These are phyloP conservation scores for Collybia nuda DNA, from an alignment of 768 basidiomycete species.

Conservation along the genomic window DNA sequence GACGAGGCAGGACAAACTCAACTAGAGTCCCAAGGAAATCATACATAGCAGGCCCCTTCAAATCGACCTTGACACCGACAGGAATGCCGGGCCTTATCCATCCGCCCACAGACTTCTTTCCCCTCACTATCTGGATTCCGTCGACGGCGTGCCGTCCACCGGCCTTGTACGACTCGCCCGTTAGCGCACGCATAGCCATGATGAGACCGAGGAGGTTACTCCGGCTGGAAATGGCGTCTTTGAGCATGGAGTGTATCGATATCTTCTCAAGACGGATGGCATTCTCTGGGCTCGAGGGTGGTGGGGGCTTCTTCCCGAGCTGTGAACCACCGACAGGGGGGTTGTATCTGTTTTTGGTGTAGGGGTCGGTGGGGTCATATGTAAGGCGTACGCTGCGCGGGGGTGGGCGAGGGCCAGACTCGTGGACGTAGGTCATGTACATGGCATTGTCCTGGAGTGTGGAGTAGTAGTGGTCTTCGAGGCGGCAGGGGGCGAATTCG, in stretches of 20 bases:
- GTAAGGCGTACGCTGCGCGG: constrained; percentile 61
- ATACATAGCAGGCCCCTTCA: constrained; percentile 93
- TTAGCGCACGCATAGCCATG: constrained; percentile 84
- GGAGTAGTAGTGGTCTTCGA: constrained; percentile 80
- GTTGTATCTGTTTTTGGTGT: constrained; percentile 76
- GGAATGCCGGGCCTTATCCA: constrained; percentile 87
- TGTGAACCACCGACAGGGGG: constrained; percentile 72
- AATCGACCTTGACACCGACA: constrained; percentile 84
- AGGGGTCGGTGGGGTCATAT: constrained; percentile 80
- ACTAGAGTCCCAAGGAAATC: constrained; percentile 85
- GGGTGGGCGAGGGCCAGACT: constrained; percentile 49
- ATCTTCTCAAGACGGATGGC: constrained; percentile 81
- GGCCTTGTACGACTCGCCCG: constrained; percentile 75
- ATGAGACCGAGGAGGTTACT: constrained; percentile 78
- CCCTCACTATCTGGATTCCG: constrained; percentile 81
- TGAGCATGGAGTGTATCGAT: constrained; percentile 83
- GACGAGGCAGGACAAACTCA: constrained; percentile 93
- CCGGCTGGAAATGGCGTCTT: constrained; percentile 73
- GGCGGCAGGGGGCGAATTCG: constrained; percentile 70
- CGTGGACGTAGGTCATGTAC: constrained; percentile 93
- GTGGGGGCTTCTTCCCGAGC: constrained; percentile 65
- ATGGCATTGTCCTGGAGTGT: constrained; percentile 86
- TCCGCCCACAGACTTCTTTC: constrained; percentile 66
- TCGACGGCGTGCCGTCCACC: constrained; percentile 68
- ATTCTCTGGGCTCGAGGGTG: constrained; percentile 64